Base-by-base conservation (phyloP, 345 rosid species). In the Lumnitzera racemosa region DNA sequence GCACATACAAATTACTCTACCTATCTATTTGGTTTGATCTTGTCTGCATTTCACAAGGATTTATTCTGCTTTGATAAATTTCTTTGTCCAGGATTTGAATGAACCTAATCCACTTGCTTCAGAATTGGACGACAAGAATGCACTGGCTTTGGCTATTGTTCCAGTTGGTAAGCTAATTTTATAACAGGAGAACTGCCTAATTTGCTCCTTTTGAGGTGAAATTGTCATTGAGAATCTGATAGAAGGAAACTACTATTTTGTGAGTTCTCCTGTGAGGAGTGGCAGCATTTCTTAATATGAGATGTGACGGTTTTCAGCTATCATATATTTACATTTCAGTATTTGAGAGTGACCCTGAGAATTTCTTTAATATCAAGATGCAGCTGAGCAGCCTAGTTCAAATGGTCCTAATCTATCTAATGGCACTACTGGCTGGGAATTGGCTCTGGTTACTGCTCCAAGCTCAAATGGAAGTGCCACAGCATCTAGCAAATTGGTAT, bases 131-230 rank as follows among this genome's bases (percentile, higher is more conserved):
- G 88, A 90, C 70, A 90, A 82, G 76, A 94, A 86, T 83, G 87
- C 97, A 51, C 70, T 88, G 73, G 96, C 97, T 68, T 76, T 94
- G 81, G 97, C 99, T 49, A 90, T 90, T 68, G 86, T 94, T 67
- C 89, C 99, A 16, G 85, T 78, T 72, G 85, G 99, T 94, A 76
- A 68, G 81, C 58, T 55, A 11, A 10, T 67, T 58, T 53, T 25
- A 48, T 16, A 17, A 12, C 8, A 11, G 56, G 56, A 20, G 14
- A 11, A 16, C 27, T 49, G 41, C 6, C 46, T 57, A 29, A 9
- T 48, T 31, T 11, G 27, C 12, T 50, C 47, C 56, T 58, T 13
- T 23, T 50, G 53, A 46, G 71, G 52, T 36, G 10, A 36, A 36
- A 36, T 36, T 36, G 4, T 9, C 10, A 36, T 36, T 36, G 31